Evolutionary conservation across 106 monocot species (phyloP), one percentile per base, ranked within the genome.

Genomic region (Xerophyta viscosa): DNA sequence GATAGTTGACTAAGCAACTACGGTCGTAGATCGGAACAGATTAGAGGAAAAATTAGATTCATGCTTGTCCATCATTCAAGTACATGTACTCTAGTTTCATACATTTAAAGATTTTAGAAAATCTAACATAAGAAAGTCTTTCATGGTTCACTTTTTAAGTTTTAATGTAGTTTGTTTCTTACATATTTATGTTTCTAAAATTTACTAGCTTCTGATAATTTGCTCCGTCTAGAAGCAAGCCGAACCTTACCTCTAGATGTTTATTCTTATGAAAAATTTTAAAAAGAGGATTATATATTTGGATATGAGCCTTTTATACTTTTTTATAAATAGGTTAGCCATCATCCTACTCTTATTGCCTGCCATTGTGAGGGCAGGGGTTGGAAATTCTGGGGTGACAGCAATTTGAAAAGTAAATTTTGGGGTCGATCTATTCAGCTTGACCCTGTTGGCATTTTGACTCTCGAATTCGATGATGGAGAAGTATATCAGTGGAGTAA

Each of bases 391-490:
- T 71, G 57, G 71, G 71, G 71, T 21, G 71, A 71, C 14, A 71
- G 57, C 58, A 72, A 65, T 53, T 52, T 72, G 6, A 64, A 50
- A 22, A 65, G 58, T 30, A 72, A 59, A 37, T 72, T 72, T 52
- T 72, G 71, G 71, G 71, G 71, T 0, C 57, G 58, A 0, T 72
- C 64, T 31, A 72, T 64, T 45, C 64, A 72, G 44, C 31, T 72
- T 17, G 71, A 72, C 9, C 71, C 71, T 57, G 61, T 72, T 50
- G 84, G 79, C 20, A 29, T 71, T 47, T 52, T 85, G 37, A 85
- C 84, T n/a, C 37, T 85, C 27, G 65, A 85, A 62, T 85, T 85
- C 62, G 79, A 85, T 54, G 84, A 85, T 66, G 84, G 84, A 51
- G 84, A 85, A 76, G 48, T 67, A 56, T 85, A 79, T 31, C 71